Evolutionary conservation across 2,329 filamentous ascomycete genomes (phyloP).

Genomic region (Emergomyces pasteurianus): DNA sequence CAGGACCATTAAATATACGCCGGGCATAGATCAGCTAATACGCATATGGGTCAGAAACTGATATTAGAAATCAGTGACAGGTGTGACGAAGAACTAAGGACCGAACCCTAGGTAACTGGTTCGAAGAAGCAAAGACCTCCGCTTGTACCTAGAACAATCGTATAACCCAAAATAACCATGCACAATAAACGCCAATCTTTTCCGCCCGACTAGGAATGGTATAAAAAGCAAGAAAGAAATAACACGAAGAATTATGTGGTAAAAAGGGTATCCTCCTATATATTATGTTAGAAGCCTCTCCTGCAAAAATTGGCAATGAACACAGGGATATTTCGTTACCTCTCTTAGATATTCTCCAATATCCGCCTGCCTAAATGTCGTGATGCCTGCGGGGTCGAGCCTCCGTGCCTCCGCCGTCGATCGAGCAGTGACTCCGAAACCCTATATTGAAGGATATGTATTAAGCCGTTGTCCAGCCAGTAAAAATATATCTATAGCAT

Average conservation of each 20-base stretch:
- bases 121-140: not conserved
- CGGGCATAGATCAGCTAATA: not conserved
- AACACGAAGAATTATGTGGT: slow-evolving; percentile 28
- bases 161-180: not conserved
- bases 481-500: not conserved
- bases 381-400: slow-evolving; percentile 80
- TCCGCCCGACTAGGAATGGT: not conserved
- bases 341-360: slow-evolving; percentile 91
- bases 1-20: not conserved
- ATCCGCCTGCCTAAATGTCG: slow-evolving; percentile 84
- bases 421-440: slow-evolving; percentile 85
- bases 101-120: not conserved
- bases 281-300: slow-evolving; percentile 6
- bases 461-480: not conserved
- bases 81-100: not conserved
- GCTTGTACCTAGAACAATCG: not conserved
- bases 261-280: slow-evolving; percentile 49
- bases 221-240: not conserved
- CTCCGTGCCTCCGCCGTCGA: slow-evolving; percentile 72
- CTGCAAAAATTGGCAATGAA: not conserved
- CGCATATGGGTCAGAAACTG: not conserved
- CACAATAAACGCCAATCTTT: not conserved
- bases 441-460: slow-evolving; percentile 37
- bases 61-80: not conserved
- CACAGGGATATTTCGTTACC: slow-evolving; percentile 17